These are phyloP conservation scores for Sisymbrium irio DNA, from an alignment of 345 rosid species.

Conservation along the genomic window DNA sequence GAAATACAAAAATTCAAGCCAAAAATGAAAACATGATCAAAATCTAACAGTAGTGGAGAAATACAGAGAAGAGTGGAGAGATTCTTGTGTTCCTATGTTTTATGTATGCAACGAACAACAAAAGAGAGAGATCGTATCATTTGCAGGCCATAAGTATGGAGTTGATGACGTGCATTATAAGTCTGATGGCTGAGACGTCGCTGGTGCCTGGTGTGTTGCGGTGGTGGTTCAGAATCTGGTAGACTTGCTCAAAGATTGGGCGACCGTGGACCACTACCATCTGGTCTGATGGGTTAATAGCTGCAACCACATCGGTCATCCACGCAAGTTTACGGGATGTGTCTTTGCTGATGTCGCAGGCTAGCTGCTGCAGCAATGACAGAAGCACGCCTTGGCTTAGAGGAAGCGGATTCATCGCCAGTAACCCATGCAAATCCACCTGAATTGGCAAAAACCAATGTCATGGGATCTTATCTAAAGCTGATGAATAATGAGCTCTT, in stretches of 20 bases:
- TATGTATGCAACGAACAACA: slow-evolving; percentile 17
- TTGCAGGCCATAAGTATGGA: slow-evolving; percentile 57
- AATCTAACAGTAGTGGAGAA: background rate
- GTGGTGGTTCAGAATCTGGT: slow-evolving; percentile 55
- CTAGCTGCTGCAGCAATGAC: slow-evolving; percentile 79
- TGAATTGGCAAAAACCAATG: slow-evolving; percentile 24
- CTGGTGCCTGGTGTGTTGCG: slow-evolving; percentile 50
- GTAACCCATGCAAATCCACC: slow-evolving; percentile 65
- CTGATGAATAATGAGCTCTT: background rate
- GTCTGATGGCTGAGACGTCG: slow-evolving; percentile 51
- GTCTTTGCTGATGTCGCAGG: slow-evolving; percentile 70
- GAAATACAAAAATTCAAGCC: slow-evolving; percentile 22
- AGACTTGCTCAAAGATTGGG: slow-evolving; percentile 79
- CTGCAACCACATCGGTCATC: slow-evolving; percentile 78
- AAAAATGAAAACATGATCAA: slow-evolving; percentile 6
- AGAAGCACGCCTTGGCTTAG: slow-evolving; percentile 89
- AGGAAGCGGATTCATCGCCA: slow-evolving; percentile 56
- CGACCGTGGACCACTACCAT: slow-evolving; percentile 54
- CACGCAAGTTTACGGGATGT: slow-evolving; percentile 59
- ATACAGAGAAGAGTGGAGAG: slow-evolving; percentile 1
- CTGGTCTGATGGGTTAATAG: slow-evolving; percentile 73
- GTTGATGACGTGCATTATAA: slow-evolving; percentile 73
- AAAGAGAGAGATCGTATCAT: slow-evolving; percentile 30
- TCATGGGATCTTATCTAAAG: background rate
- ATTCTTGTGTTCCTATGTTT: slow-evolving; percentile 25